Evolutionary conservation across 495 filamentous ascomycete species (phyloP), one percentile per base, ranked within the genome.

Genomic region (Podospora didyma): DNA sequence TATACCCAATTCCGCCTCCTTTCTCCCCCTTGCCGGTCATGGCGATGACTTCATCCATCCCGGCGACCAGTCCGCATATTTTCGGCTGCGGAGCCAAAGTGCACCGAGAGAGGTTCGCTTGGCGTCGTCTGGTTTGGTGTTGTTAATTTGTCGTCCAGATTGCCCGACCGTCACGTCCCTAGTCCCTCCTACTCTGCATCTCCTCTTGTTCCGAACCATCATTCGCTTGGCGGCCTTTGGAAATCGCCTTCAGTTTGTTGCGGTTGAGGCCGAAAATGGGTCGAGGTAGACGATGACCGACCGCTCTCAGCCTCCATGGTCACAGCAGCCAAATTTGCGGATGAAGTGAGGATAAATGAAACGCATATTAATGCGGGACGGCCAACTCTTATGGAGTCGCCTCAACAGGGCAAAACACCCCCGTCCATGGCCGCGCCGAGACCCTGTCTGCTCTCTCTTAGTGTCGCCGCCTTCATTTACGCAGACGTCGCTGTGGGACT

Each of bases 261-360:
- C 37, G 52, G 53, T 53, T 54, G 46, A 54, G 53, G 46, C 51
- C 39, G 46, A 39, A 24, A 37, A 28, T 44, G 34, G 54, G 54
- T 61, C 51, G 41, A 54, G 52, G 59, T 53, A 46, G 49, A 44
- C 53, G 57, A 54, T 35, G 45, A 56, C 34, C 47, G 49, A 48
- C 21, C n/a, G 49, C 16, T 53, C 49, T 60, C 54, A 66, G 54
- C 57, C 56, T 67, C 59, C 55, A 60, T 60, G 58, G 64, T 65
- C 59, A 49, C 58, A 57, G 59, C 55, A 39, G 56, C 53, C 63
- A 67, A 76, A 77, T 75, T 74, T 77, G 63, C 75, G 75, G 74
- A 62, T 76, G 74, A 78, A 78, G 72, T 72, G 64, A 66, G 67
- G 69, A 75, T 78, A 78, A 75, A 78, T 76, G 71, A 75, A 66